phyloP scores from a whole-genome alignment of 495 filamentous ascomycete species.

The Penicillium daleae region DNA sequence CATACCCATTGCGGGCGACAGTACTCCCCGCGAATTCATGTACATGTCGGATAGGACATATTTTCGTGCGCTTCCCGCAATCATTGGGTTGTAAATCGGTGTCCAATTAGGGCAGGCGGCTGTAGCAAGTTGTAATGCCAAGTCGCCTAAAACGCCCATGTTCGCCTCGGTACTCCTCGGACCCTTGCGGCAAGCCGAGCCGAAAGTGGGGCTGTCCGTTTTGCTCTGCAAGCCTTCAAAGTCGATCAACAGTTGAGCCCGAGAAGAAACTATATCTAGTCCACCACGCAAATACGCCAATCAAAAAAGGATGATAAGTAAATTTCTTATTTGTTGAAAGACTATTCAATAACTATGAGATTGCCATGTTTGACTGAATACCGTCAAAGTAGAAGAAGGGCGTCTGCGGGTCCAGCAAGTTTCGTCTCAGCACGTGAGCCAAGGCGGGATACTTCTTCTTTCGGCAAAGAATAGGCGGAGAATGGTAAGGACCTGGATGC shows the following conservation, averaged over 20 bases:
- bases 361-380: no score
- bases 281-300: no score
- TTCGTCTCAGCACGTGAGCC: background rate
- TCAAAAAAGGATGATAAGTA: no score
- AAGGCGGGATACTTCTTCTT: background rate
- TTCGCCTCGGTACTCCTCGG: no score
- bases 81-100: background rate
- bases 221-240: background rate
- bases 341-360: no score
- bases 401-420: background rate
- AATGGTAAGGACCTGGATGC: background rate
- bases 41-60: background rate
- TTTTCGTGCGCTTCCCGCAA: background rate
- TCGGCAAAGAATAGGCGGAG: background rate
- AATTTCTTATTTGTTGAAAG: no score
- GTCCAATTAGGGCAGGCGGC: background rate
- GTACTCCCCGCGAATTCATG: background rate
- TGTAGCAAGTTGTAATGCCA: background rate
- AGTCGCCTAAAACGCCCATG: background rate
- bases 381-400: background rate
- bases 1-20: background rate
- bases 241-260: background rate
- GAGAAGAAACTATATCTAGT: no score
- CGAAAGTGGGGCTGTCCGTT: background rate
- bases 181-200: background rate